These are phyloP conservation scores for Coniochaeta pulveracea DNA, from an alignment of 2,329 filamentous ascomycete genomes.

Conservation along the genomic window DNA sequence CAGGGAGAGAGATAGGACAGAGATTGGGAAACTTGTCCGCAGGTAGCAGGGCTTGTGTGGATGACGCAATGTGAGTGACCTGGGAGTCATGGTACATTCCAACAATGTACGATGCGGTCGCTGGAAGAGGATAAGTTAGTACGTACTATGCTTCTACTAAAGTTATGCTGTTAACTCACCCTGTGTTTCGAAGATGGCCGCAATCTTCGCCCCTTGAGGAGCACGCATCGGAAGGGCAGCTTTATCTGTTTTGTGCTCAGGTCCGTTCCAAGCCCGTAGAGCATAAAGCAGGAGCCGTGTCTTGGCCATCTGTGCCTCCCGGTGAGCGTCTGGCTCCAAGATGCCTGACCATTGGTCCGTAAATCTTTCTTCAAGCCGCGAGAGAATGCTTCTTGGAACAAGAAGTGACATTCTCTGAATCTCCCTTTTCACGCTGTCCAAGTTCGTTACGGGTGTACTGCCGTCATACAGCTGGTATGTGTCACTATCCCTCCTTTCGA, in stretches of 20 bases:
- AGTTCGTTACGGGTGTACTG: too few species aligned
- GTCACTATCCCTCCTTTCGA: too few species aligned
- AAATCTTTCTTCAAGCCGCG: constrained; percentile 25
- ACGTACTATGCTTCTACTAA: constrained; percentile 1
- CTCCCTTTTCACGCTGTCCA: constrained; percentile 35
- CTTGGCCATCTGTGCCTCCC: constrained; percentile 33
- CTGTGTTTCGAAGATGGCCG: constrained; percentile 40
- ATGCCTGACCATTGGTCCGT: constrained; percentile 36
- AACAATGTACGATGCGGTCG: constrained; percentile 37
- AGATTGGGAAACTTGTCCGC: constrained; percentile 25
- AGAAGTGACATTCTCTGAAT: constrained; percentile 37
- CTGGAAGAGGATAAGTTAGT: constrained; percentile 22
- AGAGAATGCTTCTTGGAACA: constrained; percentile 35
- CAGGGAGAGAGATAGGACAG: constrained; percentile 25
- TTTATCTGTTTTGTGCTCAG: background rate
- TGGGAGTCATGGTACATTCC: constrained; percentile 26
- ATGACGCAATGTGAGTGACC: constrained; percentile 34
- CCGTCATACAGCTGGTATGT: too few species aligned
- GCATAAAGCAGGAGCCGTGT: constrained; percentile 23
- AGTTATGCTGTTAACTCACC: constrained; percentile 25
- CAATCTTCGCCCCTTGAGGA: constrained; percentile 25
- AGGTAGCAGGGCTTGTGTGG: constrained; percentile 28
- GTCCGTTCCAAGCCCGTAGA: constrained; percentile 32
- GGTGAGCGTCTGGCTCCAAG: constrained; percentile 33
- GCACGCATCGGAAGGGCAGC: too few species aligned